These are phyloP conservation scores for Ploettnerulaceae sp. DNA, from an alignment of 2,329 filamentous ascomycete genomes.

Conservation along the genomic window DNA sequence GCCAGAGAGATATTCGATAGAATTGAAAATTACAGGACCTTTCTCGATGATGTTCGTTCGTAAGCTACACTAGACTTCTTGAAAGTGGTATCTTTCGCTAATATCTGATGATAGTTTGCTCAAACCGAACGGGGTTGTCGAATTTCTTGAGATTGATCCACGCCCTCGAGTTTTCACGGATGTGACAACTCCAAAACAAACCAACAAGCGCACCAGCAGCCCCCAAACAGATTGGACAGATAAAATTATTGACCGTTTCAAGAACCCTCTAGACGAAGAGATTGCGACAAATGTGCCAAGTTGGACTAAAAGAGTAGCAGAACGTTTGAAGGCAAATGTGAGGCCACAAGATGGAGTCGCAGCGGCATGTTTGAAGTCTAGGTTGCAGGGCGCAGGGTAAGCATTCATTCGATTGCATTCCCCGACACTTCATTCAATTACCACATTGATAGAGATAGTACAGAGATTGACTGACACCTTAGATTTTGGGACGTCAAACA, in stretches of 20 bases:
- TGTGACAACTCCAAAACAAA: background rate
- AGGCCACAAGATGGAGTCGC: constrained; percentile 29
- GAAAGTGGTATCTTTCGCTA: background rate
- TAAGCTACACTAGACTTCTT: constrained; percentile 11
- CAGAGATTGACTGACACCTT: constrained; percentile 16
- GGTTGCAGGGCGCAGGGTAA: constrained; percentile 31
- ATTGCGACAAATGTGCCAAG: constrained; percentile 25
- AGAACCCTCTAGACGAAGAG: constrained; percentile 23
- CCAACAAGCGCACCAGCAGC: constrained; percentile 19
- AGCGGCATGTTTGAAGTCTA: constrained; percentile 29
- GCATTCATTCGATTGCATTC: constrained; percentile 2
- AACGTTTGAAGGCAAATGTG: constrained; percentile 25
- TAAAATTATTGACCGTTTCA: constrained; percentile 27
- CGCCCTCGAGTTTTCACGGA: constrained; percentile 22
- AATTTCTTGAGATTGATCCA: constrained; percentile 32
- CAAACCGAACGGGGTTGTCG: constrained; percentile 31
- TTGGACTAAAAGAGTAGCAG: constrained; percentile 28
- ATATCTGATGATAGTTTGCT: constrained; percentile 18
- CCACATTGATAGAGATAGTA: too few species aligned
- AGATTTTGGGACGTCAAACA: constrained; percentile 33
- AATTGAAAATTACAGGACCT: constrained; percentile 29
- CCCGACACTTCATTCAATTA: background rate
- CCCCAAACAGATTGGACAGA: constrained; percentile 27
- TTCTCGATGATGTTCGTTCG: constrained; percentile 31
- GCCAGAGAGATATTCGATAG: constrained; percentile 30